Evolutionary conservation across 1,139 yeast genomes (phyloP).

Genomic region (Martiniozyma asiatica): DNA sequence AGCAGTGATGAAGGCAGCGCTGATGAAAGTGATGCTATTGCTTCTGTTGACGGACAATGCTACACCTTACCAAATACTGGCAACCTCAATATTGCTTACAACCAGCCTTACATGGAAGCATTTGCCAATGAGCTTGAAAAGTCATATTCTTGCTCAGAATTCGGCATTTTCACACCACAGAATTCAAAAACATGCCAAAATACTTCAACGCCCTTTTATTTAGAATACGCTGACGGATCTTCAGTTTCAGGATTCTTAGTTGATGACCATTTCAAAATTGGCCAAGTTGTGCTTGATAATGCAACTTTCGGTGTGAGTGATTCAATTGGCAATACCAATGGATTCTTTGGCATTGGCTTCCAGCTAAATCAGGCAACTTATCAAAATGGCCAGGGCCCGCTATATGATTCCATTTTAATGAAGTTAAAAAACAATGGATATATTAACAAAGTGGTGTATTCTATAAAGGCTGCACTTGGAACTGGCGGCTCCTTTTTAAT

Average conservation of each 20-base stretch:
- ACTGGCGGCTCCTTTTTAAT: slow-evolving; percentile 30
- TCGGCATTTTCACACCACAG: slow-evolving; percentile 36
- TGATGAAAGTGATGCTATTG: background rate
- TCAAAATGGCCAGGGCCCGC: slow-evolving; percentile 13
- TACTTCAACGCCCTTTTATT: slow-evolving; percentile 32
- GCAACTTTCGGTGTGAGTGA: slow-evolving; percentile 44
- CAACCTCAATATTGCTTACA: too few species aligned
- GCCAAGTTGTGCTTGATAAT: slow-evolving; percentile 27
- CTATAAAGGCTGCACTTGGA: slow-evolving; percentile 27
- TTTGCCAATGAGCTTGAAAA: too few species aligned
- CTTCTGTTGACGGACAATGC: too few species aligned
- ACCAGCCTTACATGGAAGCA: too few species aligned
- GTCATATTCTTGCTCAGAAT: slow-evolving; percentile 24
- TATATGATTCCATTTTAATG: slow-evolving; percentile 41
- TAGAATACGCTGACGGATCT: slow-evolving; percentile 47
- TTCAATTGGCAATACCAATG: slow-evolving; percentile 31
- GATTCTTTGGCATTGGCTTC: slow-evolving; percentile 48
- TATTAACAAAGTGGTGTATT: slow-evolving; percentile 38
- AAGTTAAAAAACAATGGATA: slow-evolving; percentile 37
- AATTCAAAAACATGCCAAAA: slow-evolving; percentile 33
- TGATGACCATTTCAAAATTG: slow-evolving; percentile 33
- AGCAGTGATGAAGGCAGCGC: too few species aligned
- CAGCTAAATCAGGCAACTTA: slow-evolving; percentile 32
- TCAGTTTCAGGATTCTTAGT: slow-evolving; percentile 51
- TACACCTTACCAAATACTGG: too few species aligned